A percentile compares a stretch with the other conserved stretches of the same genome.
These are phyloP conservation scores for Fusarium falciforme DNA, from an alignment of 2,329 filamentous ascomycete species.

Conservation along the genomic window DNA sequence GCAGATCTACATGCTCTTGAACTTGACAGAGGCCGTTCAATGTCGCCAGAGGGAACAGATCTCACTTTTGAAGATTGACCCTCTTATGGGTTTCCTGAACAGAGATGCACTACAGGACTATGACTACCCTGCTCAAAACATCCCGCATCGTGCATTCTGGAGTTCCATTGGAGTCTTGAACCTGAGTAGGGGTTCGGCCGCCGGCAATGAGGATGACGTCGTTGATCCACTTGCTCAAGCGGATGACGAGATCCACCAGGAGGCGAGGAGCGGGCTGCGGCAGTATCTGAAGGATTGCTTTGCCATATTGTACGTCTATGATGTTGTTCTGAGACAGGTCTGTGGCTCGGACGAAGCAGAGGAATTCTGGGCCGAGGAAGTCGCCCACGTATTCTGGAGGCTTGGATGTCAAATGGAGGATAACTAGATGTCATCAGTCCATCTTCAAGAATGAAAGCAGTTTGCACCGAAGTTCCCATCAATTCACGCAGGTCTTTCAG, in stretches of 20 bases:
- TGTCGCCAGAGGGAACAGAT: background rate
- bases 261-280: background rate
- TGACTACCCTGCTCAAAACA: constrained; percentile 8
- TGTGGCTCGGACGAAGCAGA: background rate
- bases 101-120: background rate
- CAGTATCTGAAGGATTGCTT: constrained; percentile 13
- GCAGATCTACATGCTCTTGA: background rate
- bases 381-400: background rate
- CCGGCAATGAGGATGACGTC: background rate
- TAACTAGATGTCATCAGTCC: background rate
- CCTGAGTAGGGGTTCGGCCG: rapidly evolving
- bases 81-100: background rate
- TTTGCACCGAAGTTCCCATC: background rate
- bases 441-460: background rate
- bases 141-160: constrained; percentile 16
- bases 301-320: constrained; percentile 12
- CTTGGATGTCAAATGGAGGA: background rate
- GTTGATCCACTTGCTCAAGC: background rate
- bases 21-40: constrained; percentile 15
- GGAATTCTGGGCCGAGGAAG: background rate
- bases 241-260: background rate
- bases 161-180: background rate
- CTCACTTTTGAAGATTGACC: background rate
- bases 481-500: background rate
- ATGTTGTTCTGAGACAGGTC: background rate